Percentiles rank a stretch among this genome's conserved stretches.
These are phyloP conservation scores for Chalara sp. DNA, from an alignment of 2,329 filamentous ascomycete genomes.

Conservation along the genomic window DNA sequence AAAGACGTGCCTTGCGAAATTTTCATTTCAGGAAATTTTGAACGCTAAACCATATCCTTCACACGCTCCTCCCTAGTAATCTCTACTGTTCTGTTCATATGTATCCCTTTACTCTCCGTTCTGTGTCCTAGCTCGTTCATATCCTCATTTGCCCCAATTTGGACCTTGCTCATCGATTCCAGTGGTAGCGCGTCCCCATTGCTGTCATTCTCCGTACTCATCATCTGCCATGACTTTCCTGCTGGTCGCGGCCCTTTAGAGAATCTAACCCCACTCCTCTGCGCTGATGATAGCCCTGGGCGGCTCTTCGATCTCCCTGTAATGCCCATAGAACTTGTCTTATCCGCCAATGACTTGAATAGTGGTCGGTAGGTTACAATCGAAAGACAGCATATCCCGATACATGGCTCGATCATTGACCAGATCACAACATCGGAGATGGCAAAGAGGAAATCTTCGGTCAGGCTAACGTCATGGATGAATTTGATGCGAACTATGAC, in stretches of 20 bases:
- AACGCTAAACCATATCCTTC: not conserved
- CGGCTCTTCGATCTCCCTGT: not conserved
- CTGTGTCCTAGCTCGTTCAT: not conserved
- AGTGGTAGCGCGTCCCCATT: not conserved
- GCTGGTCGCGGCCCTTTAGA: not conserved
- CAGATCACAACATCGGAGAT: constrained; percentile 13
- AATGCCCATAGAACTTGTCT: not conserved
- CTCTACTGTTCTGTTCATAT: not conserved
- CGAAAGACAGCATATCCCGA: constrained; percentile 12
- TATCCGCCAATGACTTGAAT: constrained; percentile 5
- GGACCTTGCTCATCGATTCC: not conserved
- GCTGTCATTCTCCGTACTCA: not conserved
- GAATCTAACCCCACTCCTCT: not conserved
- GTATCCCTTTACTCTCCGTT: not conserved
- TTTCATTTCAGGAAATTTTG: too few relatives aligned
- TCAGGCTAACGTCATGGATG: constrained; percentile 3
- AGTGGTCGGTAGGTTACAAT: constrained; percentile 12
- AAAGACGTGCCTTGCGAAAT: too few relatives aligned
- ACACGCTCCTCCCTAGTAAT: not conserved
- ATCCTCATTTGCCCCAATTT: not conserved
- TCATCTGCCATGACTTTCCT: not conserved
- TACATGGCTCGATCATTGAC: constrained; percentile 15
- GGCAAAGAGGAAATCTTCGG: constrained; percentile 12
- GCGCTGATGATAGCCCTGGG: not conserved
- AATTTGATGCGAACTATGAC: constrained; percentile 13